phyloP scores from a whole-genome alignment of 2,329 filamentous ascomycete genomes.

The Ceratocystis ficicola region DNA sequence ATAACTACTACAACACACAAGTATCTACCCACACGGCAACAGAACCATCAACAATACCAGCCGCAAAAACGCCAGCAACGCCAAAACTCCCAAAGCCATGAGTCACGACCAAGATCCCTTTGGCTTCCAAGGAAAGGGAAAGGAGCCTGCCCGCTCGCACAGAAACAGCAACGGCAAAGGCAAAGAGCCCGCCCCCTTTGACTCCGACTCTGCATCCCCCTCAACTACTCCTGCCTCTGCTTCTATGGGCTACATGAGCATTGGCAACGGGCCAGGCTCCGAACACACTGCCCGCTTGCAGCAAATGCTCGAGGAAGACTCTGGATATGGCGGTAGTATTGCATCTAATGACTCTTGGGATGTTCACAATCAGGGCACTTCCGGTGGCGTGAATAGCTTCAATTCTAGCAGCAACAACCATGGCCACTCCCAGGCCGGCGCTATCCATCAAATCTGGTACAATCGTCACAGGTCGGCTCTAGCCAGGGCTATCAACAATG shows the following conservation, averaged over 20 bases:
- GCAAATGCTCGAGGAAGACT: conserved; percentile 72
- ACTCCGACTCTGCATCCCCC: conserved; percentile 24
- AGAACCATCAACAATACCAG: too few species aligned
- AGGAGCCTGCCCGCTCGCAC: neutral
- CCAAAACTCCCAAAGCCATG: neutral
- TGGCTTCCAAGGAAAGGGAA: conserved; percentile 13
- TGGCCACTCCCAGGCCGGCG: conserved; percentile 52
- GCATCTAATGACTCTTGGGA: conserved; percentile 44
- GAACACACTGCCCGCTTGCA: conserved; percentile 71
- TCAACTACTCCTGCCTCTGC: conserved; percentile 24
- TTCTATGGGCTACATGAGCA: conserved; percentile 61
- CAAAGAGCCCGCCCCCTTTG: conserved; percentile 32
- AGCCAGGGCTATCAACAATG: conserved; percentile 75
- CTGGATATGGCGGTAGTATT: conserved; percentile 78
- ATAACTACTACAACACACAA: too few species aligned
- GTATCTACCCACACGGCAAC: too few species aligned
- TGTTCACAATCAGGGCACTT: conserved; percentile 28
- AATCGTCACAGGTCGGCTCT: conserved; percentile 82
- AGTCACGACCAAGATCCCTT: conserved; percentile 12
- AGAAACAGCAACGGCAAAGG: conserved; percentile 40
- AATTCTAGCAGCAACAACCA: conserved; percentile 27
- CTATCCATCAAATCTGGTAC: conserved; percentile 87
- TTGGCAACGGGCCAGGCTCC: conserved; percentile 63
- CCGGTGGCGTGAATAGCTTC: conserved; percentile 23
- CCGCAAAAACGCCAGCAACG: too few species aligned